Conservation (phyloP, 495 filamentous ascomycete species). For the Hamigera avellanea region DNA sequence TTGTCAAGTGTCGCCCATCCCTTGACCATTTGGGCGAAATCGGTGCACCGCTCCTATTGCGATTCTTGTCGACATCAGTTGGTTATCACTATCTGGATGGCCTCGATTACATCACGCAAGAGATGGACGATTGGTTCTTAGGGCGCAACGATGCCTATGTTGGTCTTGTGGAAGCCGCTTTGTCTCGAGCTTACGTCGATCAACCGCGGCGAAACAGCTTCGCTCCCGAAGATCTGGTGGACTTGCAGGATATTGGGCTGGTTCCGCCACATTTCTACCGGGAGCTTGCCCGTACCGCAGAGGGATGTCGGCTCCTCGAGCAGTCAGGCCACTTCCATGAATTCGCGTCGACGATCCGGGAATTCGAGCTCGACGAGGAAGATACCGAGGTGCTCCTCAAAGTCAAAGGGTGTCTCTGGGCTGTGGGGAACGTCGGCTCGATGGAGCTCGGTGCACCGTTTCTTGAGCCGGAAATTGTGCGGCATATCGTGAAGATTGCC, state of each 20-base stretch:
- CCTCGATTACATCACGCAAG: constrained; percentile 93
- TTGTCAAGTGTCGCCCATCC: constrained; percentile 91
- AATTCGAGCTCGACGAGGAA: constrained; percentile 69
- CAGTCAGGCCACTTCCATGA: constrained; percentile 94
- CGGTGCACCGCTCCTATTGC: constrained; percentile 81
- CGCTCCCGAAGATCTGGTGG: constrained; percentile 43
- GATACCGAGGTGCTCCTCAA: constrained; percentile 83
- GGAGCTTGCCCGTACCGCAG: constrained; percentile 81
- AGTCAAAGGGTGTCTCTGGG: constrained; percentile 95
- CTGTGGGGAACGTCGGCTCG: constrained; percentile 92
- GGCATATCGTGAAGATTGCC: constrained; percentile 75
- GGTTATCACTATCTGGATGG: constrained; percentile 97
- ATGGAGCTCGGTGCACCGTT: constrained; percentile 97
- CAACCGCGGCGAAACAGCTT: constrained; percentile 30
- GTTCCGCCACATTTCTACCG: constrained; percentile 96
- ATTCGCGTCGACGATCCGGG: constrained; percentile 77
- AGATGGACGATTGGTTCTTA: constrained; percentile 99
- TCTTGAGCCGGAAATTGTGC: constrained; percentile 73
- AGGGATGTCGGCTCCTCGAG: constrained; percentile 80
- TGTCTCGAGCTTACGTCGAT: constrained; percentile 78
- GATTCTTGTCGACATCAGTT: constrained; percentile 89
- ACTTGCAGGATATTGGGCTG: constrained; percentile 47
- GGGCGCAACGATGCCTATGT: constrained; percentile 95
- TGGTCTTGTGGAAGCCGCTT: constrained; percentile 82
- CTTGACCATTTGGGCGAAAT: constrained; percentile 95